Conservation (phyloP, 352 stramenopile species). For the Globisporangium barbulae region DNA sequence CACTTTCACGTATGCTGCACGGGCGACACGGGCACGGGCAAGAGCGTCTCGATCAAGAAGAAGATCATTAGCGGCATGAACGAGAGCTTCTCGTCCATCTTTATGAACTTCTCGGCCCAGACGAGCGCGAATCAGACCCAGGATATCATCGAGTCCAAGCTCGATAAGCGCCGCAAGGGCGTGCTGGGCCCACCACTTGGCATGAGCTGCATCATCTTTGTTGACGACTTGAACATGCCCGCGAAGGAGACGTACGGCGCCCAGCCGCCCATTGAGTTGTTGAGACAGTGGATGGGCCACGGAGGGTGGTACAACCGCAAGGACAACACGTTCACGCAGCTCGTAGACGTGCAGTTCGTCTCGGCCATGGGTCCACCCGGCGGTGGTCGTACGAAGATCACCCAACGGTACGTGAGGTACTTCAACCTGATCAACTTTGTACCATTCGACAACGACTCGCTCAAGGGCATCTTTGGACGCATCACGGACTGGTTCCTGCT, state of each 20-base stretch:
- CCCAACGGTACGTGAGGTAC: slow-evolving; percentile 90
- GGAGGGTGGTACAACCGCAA: slow-evolving; percentile 94
- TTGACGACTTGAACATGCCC: slow-evolving; percentile 95
- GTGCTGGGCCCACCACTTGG: slow-evolving; percentile 89
- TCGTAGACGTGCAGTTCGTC: slow-evolving; percentile 94
- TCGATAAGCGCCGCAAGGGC: slow-evolving; percentile 93
- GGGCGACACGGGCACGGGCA: slow-evolving; percentile 92
- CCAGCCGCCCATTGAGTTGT: slow-evolving; percentile 91
- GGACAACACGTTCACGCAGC: slow-evolving; percentile 90
- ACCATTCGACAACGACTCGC: slow-evolving; percentile 85
- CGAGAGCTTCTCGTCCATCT: slow-evolving; percentile 83
- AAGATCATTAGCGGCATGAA: slow-evolving; percentile 85
- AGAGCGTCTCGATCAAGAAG: slow-evolving; percentile 93
- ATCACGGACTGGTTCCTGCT: slow-evolving; percentile 91
- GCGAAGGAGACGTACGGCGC: slow-evolving; percentile 93
- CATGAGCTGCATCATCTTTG: slow-evolving; percentile 91
- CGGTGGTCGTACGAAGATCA: slow-evolving; percentile 90
- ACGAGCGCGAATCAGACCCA: slow-evolving; percentile 94
- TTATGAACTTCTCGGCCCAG: slow-evolving; percentile 92
- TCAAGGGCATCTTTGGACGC: slow-evolving; percentile 84
- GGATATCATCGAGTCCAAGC: slow-evolving; percentile 92
- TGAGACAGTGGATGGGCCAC: slow-evolving; percentile 94
- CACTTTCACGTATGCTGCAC: slow-evolving; percentile 91
- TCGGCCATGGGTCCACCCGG: slow-evolving; percentile 91
- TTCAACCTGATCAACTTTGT: slow-evolving; percentile 95